Conservation (phyloP, 805 yeast species). For the Blastobotrys americana region DNA sequence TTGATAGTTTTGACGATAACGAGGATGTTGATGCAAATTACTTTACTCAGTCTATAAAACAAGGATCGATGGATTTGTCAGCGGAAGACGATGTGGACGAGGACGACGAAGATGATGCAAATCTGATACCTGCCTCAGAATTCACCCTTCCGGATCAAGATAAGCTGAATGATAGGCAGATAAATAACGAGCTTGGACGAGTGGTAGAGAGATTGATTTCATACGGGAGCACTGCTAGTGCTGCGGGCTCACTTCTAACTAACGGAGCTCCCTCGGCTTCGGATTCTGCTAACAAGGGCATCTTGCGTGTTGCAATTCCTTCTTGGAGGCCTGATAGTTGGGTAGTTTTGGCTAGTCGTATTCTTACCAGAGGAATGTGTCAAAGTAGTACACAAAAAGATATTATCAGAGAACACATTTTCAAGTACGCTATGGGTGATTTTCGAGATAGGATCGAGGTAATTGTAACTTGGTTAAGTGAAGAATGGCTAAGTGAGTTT, state of each 20-base stretch:
- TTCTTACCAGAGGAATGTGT: slow-evolving; percentile 73
- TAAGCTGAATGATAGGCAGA: slow-evolving; percentile 16
- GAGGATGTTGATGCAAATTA: slow-evolving; percentile 25
- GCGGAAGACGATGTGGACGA: slow-evolving; percentile 20
- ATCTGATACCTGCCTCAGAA: slow-evolving; percentile 34
- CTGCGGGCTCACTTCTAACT: slow-evolving; percentile 3
- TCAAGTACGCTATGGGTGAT: slow-evolving; percentile 64
- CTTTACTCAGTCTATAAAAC: slow-evolving; percentile 14
- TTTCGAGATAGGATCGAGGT: slow-evolving; percentile 65
- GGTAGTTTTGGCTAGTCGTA: slow-evolving; percentile 64
- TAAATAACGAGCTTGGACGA: slow-evolving; percentile 10
- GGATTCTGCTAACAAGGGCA: slow-evolving; percentile 16
- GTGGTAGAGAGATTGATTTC: slow-evolving; percentile 20
- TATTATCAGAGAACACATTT: slow-evolving; percentile 60
- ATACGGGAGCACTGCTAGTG: slow-evolving; percentile 11
- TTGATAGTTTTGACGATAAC: slow-evolving; percentile 31
- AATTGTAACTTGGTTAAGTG: slow-evolving; percentile 87
- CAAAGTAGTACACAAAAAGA: slow-evolving; percentile 25
- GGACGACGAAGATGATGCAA: slow-evolving; percentile 27
- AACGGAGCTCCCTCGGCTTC: slow-evolving; percentile 6
- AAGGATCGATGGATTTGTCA: slow-evolving; percentile 10
- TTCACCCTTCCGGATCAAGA: slow-evolving; percentile 53
- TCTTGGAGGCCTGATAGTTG: slow-evolving; percentile 68
- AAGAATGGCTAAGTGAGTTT: slow-evolving; percentile 77
- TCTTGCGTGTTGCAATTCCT: slow-evolving; percentile 31